phyloP scores from a whole-genome alignment of 2,329 filamentous ascomycete species.

The Aspergillus luchuensis region DNA sequence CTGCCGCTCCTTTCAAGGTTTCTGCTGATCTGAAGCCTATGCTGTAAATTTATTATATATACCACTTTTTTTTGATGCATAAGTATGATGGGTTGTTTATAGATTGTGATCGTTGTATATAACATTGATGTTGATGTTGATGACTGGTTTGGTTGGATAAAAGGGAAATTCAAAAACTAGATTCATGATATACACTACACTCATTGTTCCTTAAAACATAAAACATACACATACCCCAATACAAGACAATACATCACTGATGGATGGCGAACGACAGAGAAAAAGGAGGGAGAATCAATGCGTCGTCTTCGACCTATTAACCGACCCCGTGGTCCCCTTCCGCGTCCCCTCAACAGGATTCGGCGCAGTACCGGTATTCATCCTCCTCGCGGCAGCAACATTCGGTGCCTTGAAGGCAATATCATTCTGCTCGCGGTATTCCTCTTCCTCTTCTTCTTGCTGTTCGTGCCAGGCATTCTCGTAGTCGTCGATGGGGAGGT shows the following conservation, averaged over 20 bases:
- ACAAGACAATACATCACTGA: not conserved
- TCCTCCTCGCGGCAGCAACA: not conserved
- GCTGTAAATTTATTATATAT: constrained; percentile 31
- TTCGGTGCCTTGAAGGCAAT: not conserved
- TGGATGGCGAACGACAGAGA: not conserved
- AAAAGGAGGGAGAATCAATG: not conserved
- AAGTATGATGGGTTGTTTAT: not conserved
- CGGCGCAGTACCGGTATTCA: not conserved
- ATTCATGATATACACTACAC: no score
- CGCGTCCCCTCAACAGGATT: not conserved
- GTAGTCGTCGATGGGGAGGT: constrained; percentile 2
- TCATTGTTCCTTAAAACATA: not conserved
- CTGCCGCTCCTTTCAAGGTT: constrained; percentile 68
- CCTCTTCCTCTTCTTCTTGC: not conserved
- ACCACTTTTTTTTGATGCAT: not conserved
- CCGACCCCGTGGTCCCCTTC: not conserved
- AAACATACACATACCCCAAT: not conserved
- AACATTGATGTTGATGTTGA: no score
- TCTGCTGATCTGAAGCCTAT: constrained; percentile 60
- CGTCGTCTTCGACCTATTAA: not conserved
- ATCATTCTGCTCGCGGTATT: not conserved
- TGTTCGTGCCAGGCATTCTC: constrained; percentile 6
- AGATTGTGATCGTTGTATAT: not conserved
- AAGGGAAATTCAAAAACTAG: no score
- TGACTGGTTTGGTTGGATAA: no score